Conservation (phyloP, 345 rosid genomes). For the Mercurialis annua region DNA sequence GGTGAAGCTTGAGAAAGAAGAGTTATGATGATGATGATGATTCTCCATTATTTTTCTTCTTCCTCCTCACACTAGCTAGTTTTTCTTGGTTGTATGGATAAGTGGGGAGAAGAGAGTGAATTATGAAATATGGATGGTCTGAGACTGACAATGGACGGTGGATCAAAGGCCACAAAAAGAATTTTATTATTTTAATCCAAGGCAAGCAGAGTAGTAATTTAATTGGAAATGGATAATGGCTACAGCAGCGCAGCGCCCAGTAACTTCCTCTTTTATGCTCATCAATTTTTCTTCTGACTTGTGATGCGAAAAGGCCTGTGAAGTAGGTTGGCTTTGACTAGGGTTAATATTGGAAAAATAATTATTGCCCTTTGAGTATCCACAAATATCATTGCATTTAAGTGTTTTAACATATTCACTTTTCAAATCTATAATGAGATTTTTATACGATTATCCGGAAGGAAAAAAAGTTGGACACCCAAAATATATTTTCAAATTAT, state of each 20-base stretch:
- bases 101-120: background rate
- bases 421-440: too few species aligned
- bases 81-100: background rate
- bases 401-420: too few species aligned
- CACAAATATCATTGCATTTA: too few species aligned
- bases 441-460: too few species aligned
- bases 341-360: background rate
- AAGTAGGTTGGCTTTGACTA: background rate
- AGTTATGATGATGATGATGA: constrained; percentile 5
- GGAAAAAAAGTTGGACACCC: too few species aligned
- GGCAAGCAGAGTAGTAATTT: background rate
- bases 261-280: background rate
- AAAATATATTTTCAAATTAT: too few species aligned
- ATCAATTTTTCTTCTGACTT: constrained; percentile 12
- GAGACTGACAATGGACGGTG: constrained; percentile 16
- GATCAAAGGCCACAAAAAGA: background rate
- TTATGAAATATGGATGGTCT: constrained; percentile 1
- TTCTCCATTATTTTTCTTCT: constrained; percentile 27
- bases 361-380: too few species aligned
- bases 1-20: constrained; percentile 58
- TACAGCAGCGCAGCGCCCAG: too few species aligned
- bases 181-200: too few species aligned
- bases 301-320: background rate
- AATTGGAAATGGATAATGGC: constrained; percentile 7
- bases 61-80: background rate